Conservation (phyloP, 1,284 basidiomycete species). For the Melampsora americana region DNA sequence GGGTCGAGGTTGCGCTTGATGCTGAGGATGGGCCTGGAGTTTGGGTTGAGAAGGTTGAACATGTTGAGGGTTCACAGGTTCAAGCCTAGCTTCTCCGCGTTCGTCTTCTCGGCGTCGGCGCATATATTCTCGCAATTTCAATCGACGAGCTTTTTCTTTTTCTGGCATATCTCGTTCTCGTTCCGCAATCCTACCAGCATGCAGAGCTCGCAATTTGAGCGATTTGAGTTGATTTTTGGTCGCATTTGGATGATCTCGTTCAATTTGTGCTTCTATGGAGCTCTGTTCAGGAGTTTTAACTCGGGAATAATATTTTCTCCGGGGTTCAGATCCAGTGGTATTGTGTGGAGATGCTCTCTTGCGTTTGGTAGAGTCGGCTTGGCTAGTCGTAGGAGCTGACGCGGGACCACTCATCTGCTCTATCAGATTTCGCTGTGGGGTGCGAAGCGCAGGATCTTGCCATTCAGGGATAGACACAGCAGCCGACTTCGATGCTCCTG, state of each 20-base stretch:
- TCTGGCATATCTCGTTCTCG: conserved; percentile 39
- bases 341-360: neutral
- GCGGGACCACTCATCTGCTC: neutral
- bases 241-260: conserved; percentile 23
- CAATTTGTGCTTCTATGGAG: conserved; percentile 27
- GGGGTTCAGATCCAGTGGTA: neutral
- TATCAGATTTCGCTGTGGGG: neutral
- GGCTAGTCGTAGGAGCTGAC: neutral
- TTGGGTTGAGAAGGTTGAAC: neutral
- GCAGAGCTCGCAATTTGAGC: conserved; percentile 34
- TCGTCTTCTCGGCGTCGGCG: conserved; percentile 34
- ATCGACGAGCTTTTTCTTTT: conserved; percentile 26
- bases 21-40: neutral
- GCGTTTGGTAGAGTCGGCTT: neutral
- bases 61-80: too few relatives aligned
- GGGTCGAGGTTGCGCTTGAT: neutral
- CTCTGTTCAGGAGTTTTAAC: neutral
- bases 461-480: neutral
- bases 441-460: neutral
- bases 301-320: neutral
- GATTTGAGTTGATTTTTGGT: conserved; percentile 28
- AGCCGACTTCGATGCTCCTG: too few relatives aligned
- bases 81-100: conserved; percentile 12
- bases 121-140: conserved; percentile 41
- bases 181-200: conserved; percentile 32